phyloP scores from a whole-genome alignment of 306 rosid genomes.

The Myrica gale region DNA sequence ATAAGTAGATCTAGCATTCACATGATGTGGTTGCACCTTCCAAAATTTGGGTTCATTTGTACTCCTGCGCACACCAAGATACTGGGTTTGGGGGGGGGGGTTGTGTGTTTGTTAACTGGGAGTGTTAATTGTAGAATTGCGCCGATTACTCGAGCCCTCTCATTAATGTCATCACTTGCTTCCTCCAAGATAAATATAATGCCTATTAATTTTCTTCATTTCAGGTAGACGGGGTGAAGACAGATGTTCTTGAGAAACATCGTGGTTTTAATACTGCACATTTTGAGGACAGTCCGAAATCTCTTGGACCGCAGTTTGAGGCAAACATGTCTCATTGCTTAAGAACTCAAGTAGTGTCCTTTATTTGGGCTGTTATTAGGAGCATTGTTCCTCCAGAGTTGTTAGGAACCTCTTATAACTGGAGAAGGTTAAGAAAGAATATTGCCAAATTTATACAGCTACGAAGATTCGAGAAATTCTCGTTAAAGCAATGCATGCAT shows the following conservation, averaged over 20 bases:
- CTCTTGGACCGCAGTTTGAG: slow-evolving; percentile 33
- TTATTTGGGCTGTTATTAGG: slow-evolving; percentile 88
- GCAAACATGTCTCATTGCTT: slow-evolving; percentile 52
- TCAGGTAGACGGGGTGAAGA: slow-evolving; percentile 39
- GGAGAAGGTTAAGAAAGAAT: slow-evolving; percentile 76
- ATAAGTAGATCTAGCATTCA: slow-evolving; percentile 2
- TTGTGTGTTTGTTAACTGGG: not conserved
- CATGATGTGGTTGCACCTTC: slow-evolving; percentile 14
- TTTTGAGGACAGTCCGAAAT: slow-evolving; percentile 31
- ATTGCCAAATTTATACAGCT: slow-evolving; percentile 67
- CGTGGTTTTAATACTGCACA: slow-evolving; percentile 26
- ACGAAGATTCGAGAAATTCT: slow-evolving; percentile 71
- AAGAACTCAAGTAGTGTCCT: slow-evolving; percentile 81
- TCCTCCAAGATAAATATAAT: slow-evolving; percentile 8
- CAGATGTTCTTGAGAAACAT: slow-evolving; percentile 28
- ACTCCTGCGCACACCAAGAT: slow-evolving; percentile 6
- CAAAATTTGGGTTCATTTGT: no score
- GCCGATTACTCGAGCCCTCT: not conserved
- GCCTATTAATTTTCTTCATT: slow-evolving; percentile 16
- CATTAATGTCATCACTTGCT: not conserved
- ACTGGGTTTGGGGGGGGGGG: not conserved
- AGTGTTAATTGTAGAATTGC: not conserved
- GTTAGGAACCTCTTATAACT: slow-evolving; percentile 66
- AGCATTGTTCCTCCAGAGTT: slow-evolving; percentile 71
- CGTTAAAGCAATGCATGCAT: slow-evolving; percentile 65